phyloP scores from a whole-genome alignment of 2,329 filamentous ascomycete species.

The Aspergillus tamarii region DNA sequence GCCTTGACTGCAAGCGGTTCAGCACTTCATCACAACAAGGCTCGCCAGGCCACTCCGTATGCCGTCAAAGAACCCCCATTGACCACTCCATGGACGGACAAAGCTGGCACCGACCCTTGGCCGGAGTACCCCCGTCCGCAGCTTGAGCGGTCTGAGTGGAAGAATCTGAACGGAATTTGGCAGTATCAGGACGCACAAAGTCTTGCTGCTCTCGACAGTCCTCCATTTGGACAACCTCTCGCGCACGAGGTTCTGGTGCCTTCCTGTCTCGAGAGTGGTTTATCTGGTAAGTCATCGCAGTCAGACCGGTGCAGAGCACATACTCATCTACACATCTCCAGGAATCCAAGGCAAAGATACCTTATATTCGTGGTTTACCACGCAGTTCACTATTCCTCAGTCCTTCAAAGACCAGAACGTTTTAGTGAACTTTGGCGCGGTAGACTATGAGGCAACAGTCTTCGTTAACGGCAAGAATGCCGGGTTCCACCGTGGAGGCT shows the following conservation, averaged over 20 bases:
- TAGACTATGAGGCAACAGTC: slow-evolving; percentile 57
- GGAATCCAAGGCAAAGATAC: slow-evolving; percentile 42
- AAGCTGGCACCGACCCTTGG: slow-evolving; percentile 54
- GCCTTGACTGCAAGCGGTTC: neutral
- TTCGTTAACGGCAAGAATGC: slow-evolving; percentile 61
- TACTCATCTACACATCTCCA: slow-evolving; percentile 16
- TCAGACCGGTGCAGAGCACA: neutral
- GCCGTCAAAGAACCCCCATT: slow-evolving; percentile 45
- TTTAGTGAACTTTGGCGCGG: slow-evolving; percentile 54
- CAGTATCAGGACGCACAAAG: slow-evolving; percentile 46
- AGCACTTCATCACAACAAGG: slow-evolving; percentile 3
- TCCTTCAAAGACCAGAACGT: slow-evolving; percentile 47
- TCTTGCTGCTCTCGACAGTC: slow-evolving; percentile 43
- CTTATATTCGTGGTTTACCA: slow-evolving; percentile 54
- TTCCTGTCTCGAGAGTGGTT: slow-evolving; percentile 58
- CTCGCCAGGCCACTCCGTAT: slow-evolving; percentile 34
- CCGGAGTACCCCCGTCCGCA: slow-evolving; percentile 54
- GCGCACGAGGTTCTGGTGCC: slow-evolving; percentile 54
- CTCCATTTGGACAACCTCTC: slow-evolving; percentile 50
- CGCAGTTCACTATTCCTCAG: slow-evolving; percentile 51
- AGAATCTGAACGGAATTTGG: slow-evolving; percentile 55
- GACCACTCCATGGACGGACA: slow-evolving; percentile 50
- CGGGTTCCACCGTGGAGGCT: slow-evolving; percentile 62
- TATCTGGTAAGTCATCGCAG: slow-evolving; percentile 46
- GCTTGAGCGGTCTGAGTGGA: slow-evolving; percentile 51